Conservation (phyloP, 805 yeast genomes). For the Kluyveromyces aestuarii region DNA sequence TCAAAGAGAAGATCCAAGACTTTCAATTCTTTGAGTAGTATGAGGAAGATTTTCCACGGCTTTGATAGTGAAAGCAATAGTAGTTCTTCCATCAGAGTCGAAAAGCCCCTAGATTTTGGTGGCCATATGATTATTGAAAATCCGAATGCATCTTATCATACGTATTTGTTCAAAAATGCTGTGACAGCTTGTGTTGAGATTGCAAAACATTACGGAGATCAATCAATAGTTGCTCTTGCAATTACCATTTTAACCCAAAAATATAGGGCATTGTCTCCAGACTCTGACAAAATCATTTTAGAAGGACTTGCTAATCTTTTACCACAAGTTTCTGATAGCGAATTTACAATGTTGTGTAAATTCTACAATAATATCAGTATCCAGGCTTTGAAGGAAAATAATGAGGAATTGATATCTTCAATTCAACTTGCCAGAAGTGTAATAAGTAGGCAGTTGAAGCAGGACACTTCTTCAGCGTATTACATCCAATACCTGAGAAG, state of each 20-base stretch:
- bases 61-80: neutral
- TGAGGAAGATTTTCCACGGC: neutral
- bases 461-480: constrained; percentile 30
- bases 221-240: constrained; percentile 65
- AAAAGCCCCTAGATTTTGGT: neutral
- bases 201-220: constrained; percentile 57
- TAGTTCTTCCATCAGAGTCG: neutral
- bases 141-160: constrained; percentile 10
- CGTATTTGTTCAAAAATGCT: constrained; percentile 48
- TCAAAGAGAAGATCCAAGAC: neutral
- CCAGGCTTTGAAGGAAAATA: constrained; percentile 35
- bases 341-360: constrained; percentile 53
- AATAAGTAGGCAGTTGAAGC: constrained; percentile 31
- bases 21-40: neutral
- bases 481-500: constrained; percentile 54
- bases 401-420: constrained; percentile 30
- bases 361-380: constrained; percentile 44
- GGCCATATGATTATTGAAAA: neutral
- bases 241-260: constrained; percentile 80
- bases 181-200: constrained; percentile 60
- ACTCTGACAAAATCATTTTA: constrained; percentile 46
- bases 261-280: constrained; percentile 39
- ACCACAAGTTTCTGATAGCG: constrained; percentile 51
- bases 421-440: constrained; percentile 43
- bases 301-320: constrained; percentile 58